phyloP scores from a whole-genome alignment of 768 basidiomycete genomes.

The Leccinum incarnatum region DNA sequence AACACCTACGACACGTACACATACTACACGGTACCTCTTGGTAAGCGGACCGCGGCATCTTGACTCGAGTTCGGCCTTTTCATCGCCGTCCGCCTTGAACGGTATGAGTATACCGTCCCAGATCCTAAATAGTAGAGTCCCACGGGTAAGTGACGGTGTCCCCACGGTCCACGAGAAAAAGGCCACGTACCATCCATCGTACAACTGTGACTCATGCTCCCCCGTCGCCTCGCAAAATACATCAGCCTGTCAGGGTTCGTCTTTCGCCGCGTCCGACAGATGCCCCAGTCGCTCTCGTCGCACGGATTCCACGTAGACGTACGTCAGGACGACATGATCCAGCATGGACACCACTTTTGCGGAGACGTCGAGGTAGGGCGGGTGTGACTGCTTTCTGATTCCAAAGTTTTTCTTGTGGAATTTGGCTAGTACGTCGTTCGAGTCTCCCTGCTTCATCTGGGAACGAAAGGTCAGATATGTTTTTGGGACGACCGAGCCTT shows the following conservation, averaged over 20 bases:
- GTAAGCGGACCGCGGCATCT: background rate
- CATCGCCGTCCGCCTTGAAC: background rate
- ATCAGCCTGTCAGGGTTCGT: background rate
- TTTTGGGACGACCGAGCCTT: background rate
- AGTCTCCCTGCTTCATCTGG: constrained; percentile 23
- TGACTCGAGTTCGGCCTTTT: background rate
- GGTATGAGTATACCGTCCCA: background rate
- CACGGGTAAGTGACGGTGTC: background rate
- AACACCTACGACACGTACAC: background rate
- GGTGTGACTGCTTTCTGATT: constrained; percentile 20
- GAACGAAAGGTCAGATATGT: background rate
- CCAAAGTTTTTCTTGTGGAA: constrained; percentile 27
- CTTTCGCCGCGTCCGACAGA: background rate
- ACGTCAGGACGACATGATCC: constrained; percentile 29
- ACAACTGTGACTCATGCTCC: background rate
- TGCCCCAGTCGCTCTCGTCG: constrained; percentile 23
- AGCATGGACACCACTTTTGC: constrained; percentile 19
- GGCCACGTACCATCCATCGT: background rate
- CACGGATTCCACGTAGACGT: constrained; percentile 26
- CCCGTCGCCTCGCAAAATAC: background rate
- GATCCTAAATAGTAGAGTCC: background rate
- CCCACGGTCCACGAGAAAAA: background rate
- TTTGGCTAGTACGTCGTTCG: constrained; percentile 13
- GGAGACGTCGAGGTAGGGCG: constrained; percentile 28
- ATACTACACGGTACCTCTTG: background rate